These are phyloP conservation scores for Aphanomyces cochlioides DNA, from an alignment of 352 stramenopile species.

Conservation along the genomic window DNA sequence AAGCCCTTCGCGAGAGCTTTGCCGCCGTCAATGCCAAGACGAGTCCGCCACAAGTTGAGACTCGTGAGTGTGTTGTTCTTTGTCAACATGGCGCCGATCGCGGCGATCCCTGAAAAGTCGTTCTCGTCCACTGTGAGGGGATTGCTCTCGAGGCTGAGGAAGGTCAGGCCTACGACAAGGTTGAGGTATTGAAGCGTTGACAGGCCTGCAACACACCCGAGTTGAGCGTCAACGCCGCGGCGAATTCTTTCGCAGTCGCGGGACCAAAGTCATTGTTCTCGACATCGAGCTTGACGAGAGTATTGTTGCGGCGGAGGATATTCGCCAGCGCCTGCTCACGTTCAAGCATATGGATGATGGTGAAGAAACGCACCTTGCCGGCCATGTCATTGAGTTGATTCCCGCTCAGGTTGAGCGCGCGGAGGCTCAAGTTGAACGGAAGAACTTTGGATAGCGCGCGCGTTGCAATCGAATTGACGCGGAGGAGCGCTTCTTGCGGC, in stretches of 20 bases:
- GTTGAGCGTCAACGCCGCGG: constrained; percentile 54
- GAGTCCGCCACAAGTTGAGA: constrained; percentile 72
- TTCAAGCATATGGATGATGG: background rate
- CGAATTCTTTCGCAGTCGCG: constrained; percentile 45
- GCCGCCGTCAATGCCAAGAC: constrained; percentile 58
- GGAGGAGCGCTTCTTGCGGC: constrained; percentile 49
- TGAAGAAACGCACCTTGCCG: constrained; percentile 38
- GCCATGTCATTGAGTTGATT: constrained; percentile 66
- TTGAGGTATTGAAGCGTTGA: background rate
- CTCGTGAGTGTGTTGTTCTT: constrained; percentile 59
- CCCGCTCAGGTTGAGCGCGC: constrained; percentile 57
- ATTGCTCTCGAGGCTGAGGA: constrained; percentile 73
- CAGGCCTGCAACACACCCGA: constrained; percentile 33
- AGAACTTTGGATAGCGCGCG: constrained; percentile 67
- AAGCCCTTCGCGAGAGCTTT: constrained; percentile 54
- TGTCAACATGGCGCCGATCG: constrained; percentile 52
- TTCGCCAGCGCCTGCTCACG: constrained; percentile 37
- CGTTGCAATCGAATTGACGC: constrained; percentile 49
- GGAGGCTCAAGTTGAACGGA: constrained; percentile 61
- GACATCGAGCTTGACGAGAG: constrained; percentile 57
- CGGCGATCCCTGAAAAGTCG: constrained; percentile 57
- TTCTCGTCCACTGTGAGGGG: constrained; percentile 73
- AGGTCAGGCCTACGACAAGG: constrained; percentile 14
- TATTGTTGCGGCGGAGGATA: constrained; percentile 60
- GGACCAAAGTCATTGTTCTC: constrained; percentile 64